Percentiles rank a stretch among this genome's conserved stretches.
Conservation (phyloP, 202 grass and related monocot genomes). For the Setaria italica region DNA sequence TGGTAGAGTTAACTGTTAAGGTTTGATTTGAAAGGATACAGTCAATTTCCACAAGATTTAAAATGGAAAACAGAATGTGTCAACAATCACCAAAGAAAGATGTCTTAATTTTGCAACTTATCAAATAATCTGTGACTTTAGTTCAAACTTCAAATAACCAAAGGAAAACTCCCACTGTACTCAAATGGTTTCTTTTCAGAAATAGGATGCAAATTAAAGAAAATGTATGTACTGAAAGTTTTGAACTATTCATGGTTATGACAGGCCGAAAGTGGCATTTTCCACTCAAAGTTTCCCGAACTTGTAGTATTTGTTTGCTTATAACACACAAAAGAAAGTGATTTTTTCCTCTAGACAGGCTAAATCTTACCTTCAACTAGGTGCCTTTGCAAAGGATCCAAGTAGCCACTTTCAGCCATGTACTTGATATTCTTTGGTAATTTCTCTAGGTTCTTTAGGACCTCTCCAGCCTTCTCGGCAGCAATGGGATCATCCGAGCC, state of each 20-base stretch:
- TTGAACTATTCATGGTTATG: neutral
- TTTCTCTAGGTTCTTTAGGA: conserved; percentile 83
- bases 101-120: neutral
- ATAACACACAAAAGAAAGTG: neutral
- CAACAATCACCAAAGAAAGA: neutral
- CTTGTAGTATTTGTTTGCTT: neutral
- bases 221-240: conserved; percentile 2
- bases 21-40: neutral
- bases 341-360: neutral
- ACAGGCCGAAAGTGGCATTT: neutral
- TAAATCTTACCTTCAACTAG: conserved; percentile 78
- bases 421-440: conserved; percentile 86
- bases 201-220: neutral
- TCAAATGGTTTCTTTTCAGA: conserved; percentile 31
- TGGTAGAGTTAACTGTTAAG: neutral
- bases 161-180: neutral
- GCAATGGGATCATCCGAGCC: conserved; percentile 58
- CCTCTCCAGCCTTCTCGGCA: conserved; percentile 66
- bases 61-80: neutral
- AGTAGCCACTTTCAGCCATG: conserved; percentile 92
- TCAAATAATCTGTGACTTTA: neutral
- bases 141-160: neutral
- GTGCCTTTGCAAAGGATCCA: conserved; percentile 86
- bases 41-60: neutral
- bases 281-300: neutral